Evolutionary conservation across 192 early-diverging fungal genomes (phyloP), one percentile per base, ranked within the genome.

Genomic region (Coemansia asiatica): DNA sequence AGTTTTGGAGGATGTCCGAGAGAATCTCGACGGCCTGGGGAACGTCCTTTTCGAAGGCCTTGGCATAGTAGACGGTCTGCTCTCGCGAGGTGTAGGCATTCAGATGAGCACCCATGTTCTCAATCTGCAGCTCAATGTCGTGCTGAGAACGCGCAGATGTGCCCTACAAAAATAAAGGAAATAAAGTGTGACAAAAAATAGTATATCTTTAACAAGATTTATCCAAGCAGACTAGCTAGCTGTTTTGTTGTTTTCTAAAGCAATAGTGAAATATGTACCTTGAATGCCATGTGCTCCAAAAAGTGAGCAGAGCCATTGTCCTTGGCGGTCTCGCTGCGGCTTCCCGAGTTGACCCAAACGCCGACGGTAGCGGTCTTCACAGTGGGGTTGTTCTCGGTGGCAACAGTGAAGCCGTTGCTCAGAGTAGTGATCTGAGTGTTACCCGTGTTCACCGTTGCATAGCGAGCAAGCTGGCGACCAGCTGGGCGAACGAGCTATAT

Each of bases 61-160:
- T 97, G 63, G 96, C 96, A 73, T 96, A 97, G 87, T 97, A 98
- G 53, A 96, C 95, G 29, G 95, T 97, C 83, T 98, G 96, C 79
- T 98, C 96, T 64, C 96, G 90, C 25, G 96, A 98, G 31, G 96
- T 98, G 83, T 98, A 98, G 53, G 96, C 96, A 82, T 97, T 98
- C 72, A 98, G 83, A 79, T 98, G 95, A 46, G 92, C 95, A 53
- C 96, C 96, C 86, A 98, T 94, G 87, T 97, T 97, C 81, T 98
- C 96, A 63, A 98, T 96, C 75, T 90, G 88, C 44, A 94, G 86
- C 84, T 98, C 96, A 33, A 98, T 83, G 74, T 96, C 90, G 64
- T 89, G 83, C 82, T 97, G 96, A 38, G 87, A 86, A 63, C 95
- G 90, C 56, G 85, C 69, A 56, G 87, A 88, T 26, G 96, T 98